Evolutionary conservation across 257 asterid species (phyloP), one percentile per base, ranked within the genome.

Genomic region (Solanum sparsipilum): DNA sequence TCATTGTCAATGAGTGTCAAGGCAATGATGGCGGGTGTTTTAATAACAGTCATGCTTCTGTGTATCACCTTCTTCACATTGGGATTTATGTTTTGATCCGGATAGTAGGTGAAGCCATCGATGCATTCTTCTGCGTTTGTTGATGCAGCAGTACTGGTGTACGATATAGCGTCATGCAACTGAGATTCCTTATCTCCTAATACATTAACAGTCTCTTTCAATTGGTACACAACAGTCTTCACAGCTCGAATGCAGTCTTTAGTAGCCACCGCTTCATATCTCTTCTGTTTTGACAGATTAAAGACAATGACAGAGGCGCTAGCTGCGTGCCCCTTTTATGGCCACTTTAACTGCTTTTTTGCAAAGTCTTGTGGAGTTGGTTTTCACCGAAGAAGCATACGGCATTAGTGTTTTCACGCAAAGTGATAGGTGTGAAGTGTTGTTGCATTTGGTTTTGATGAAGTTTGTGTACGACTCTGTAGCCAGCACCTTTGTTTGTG

Each of bases 371-470:
- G 91, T 11, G 31, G 91, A 56, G 90, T 84, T 91, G 79, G 92
- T 88, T 65, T 90, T 89, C 31, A 93, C 93, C 11, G 89, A 12
- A 1, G 93, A 41, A 18, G 98, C 97, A 67, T 87, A 93, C 3
- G 98, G 95, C 21, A 29, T 10, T 12, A 94, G 95, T 60, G 94
- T 88, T 84, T 88, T 92, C 44, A 73, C 8, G 91, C 98, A 94
- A 11, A 91, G 91, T 2, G 87, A 8, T 0, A 95, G 90, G 15
- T 95, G 93, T 20, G 95, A 92, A 27, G 97, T 91, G 48, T 86
- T 63, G 20, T 58, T 89, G 94, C 98, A 95, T 38, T 90, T 88
- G 52, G 88, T 86, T 6, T 23, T 73, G 90, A 95, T 38, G 93
- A 92, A 95, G 31, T 74, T 72, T 9, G 91, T 88, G 86, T 90